Base-by-base conservation (phyloP, 2,329 filamentous ascomycete genomes). In the Aspergillus tanneri region DNA sequence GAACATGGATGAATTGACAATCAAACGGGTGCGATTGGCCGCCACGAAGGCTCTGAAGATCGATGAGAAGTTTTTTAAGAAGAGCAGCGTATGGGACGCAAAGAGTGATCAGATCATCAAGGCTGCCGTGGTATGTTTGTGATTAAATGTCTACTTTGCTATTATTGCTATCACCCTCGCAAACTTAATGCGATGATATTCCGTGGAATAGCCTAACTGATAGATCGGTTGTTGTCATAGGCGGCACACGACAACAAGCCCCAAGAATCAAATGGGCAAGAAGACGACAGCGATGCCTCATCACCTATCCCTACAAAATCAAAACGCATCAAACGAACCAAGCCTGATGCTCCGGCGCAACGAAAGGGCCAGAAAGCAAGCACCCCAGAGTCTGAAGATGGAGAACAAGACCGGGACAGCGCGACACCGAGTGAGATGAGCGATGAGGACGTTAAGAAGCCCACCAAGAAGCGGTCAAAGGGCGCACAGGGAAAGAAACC, bases 61-160 rank as follows among this genome's bases (percentile, higher is more conserved):
- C 18, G 69, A 74, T 6, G 67, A 69, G 5, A 80, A 74, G 2
- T 84, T 82, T 58, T 76, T 84, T 56, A 85, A 80, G 58, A 65
- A 56, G n/a, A 66, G 77, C 50, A 57, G 58, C 1, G 59, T 61
- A 4, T 86, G 83, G 83, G 84, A 80, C 53, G 52, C 59, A 10
- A 69, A 67, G 47, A 83, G 79, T 61, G 80, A 80, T 52, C 51
- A 68, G 2, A 69, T 83, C 43, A 79, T 84, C 41, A 71, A 72
- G 60, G 70, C 73, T 47, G 73, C 83, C 68, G 73, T 80, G 60
- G 75, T 78, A 65, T 53, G 70, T 61, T 34, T 21, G 2, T 11
- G 4, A 30, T 27, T 21, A 41, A 11, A 35, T n/a, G 22, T 7
- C 30, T 40, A 12, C 34, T 18, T 14, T 23, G 18, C 3, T 18